Evolutionary conservation across 1,284 basidiomycete species (phyloP).

Genomic region (Puccinia brachypodii): DNA sequence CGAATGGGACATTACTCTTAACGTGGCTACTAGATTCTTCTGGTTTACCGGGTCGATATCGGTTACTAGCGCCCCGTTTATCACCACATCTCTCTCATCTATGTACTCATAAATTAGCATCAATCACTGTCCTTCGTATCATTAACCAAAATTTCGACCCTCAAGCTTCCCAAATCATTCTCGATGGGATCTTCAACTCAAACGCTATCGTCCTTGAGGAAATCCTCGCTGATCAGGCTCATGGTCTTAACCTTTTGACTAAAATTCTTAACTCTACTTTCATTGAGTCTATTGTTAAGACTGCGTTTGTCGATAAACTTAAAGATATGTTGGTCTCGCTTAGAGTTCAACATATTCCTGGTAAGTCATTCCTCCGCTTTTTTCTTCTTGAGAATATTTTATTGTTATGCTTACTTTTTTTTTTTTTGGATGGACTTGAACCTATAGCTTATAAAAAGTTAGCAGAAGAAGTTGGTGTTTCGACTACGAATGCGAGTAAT

Average conservation of each 20-base stretch:
- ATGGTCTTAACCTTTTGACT: constrained; percentile 88
- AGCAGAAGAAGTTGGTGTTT: constrained; percentile 29
- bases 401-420: too few relatives aligned
- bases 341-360: constrained; percentile 54
- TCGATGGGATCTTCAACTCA: constrained; percentile 62
- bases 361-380: not conserved
- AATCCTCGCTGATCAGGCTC: constrained; percentile 89
- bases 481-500: not conserved
- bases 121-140: constrained; percentile 79
- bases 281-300: constrained; percentile 69
- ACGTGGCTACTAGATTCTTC: constrained; percentile 97
- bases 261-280: constrained; percentile 85
- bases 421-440: not conserved
- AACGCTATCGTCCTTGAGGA: constrained; percentile 86
- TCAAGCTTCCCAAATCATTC: constrained; percentile 54
- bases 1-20: constrained; percentile 89
- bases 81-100: constrained; percentile 92
- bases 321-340: constrained; percentile 53
- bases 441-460: constrained; percentile 31
- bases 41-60: constrained; percentile 85
- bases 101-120: constrained; percentile 96
- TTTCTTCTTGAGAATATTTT: too few relatives aligned
- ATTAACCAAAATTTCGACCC: constrained; percentile 57
- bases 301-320: constrained; percentile 66
- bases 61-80: constrained; percentile 87